Evolutionary conservation across 2,329 filamentous ascomycete genomes (phyloP).

Genomic region (Claviceps citrina): DNA sequence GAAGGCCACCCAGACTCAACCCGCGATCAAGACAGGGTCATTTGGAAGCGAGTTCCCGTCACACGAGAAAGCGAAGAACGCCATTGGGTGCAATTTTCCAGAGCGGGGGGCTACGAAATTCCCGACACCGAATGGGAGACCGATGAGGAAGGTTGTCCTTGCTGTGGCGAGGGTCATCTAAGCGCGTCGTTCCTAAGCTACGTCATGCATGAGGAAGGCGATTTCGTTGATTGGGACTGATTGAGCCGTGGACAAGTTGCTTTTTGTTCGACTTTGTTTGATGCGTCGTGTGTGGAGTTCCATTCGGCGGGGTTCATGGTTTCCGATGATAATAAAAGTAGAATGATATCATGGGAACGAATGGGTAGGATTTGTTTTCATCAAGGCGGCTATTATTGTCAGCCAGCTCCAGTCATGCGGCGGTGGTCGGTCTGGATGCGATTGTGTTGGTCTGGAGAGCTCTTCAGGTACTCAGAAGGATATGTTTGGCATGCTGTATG

Average conservation of each 20-base stretch:
- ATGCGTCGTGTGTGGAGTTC: neutral
- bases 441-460: neutral
- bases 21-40: constrained; percentile 27
- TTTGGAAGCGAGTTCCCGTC: constrained; percentile 36
- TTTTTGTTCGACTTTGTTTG: neutral
- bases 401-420: neutral
- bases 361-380: neutral
- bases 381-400: neutral
- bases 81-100: constrained; percentile 33
- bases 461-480: neutral
- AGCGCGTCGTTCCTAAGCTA: constrained; percentile 20
- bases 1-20: constrained; percentile 27
- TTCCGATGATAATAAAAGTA: neutral
- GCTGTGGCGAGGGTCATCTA: constrained; percentile 25
- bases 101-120: constrained; percentile 23
- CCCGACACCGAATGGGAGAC: constrained; percentile 18
- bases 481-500: neutral
- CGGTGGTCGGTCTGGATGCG: neutral
- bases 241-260: neutral
- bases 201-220: constrained; percentile 10
- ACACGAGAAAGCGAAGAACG: constrained; percentile 25
- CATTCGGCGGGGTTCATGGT: neutral
- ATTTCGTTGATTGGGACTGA: constrained; percentile 3
- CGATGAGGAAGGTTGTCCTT: constrained; percentile 24
- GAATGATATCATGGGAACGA: neutral